Percentiles rank a stretch among this genome's conserved stretches.
Conservation (phyloP, 495 filamentous ascomycete species). For the Aspergillus bridgeri region DNA sequence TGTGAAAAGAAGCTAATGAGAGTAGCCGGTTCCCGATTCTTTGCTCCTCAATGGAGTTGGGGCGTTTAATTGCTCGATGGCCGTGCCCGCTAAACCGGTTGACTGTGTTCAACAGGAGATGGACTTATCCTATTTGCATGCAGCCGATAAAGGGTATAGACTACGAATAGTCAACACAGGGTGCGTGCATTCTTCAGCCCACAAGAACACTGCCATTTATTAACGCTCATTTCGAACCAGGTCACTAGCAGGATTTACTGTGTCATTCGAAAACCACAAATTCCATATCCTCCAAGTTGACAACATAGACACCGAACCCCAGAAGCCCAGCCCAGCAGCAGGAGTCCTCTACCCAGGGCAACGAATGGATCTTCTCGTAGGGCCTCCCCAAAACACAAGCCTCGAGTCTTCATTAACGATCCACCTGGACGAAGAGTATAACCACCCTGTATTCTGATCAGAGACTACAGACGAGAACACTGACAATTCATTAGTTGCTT, state of each 20-base stretch:
- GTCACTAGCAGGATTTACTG: slow-evolving; percentile 40
- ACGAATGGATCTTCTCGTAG: slow-evolving; percentile 45
- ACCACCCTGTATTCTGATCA: background rate
- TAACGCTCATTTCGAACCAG: slow-evolving; percentile 28
- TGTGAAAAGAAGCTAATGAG: background rate
- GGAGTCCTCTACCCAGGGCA: slow-evolving; percentile 50
- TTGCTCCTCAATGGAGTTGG: slow-evolving; percentile 50
- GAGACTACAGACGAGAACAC: background rate
- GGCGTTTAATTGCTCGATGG: slow-evolving; percentile 46
- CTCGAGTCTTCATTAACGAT: slow-evolving; percentile 29
- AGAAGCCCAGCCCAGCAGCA: slow-evolving; percentile 23
- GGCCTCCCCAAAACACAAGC: slow-evolving; percentile 7
- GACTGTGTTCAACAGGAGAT: slow-evolving; percentile 32
- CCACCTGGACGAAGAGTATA: slow-evolving; percentile 43
- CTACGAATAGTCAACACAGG: slow-evolving; percentile 40
- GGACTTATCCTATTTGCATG: slow-evolving; percentile 20
- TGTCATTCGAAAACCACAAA: slow-evolving; percentile 27
- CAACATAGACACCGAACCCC: slow-evolving; percentile 30
- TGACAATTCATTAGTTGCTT: slow-evolving; percentile 32
- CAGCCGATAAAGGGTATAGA: slow-evolving; percentile 20
- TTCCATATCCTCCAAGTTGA: slow-evolving; percentile 41
- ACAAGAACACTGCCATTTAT: too few species aligned
- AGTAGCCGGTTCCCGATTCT: slow-evolving; percentile 49
- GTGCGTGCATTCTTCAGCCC: slow-evolving; percentile 20
- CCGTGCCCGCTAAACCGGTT: slow-evolving; percentile 44